A percentile compares a stretch with the other conserved stretches of the same genome.
Evolutionary conservation across 2,329 filamentous ascomycete species (phyloP).

Genomic region (Proliferodiscus dingleyae): DNA sequence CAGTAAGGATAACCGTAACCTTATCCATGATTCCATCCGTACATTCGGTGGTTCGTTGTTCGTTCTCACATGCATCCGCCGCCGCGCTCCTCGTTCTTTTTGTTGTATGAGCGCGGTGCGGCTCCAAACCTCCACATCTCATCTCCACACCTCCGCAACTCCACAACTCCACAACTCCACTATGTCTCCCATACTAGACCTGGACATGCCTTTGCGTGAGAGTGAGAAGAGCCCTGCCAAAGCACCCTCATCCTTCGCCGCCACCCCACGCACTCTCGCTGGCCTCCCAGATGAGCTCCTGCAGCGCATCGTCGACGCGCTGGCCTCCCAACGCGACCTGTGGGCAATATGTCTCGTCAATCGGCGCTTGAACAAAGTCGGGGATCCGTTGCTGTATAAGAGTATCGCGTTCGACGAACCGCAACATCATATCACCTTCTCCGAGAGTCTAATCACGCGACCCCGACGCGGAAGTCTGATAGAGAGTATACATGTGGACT

Average conservation of each 20-base stretch:
- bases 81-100: no score
- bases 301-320: slow-evolving; percentile 36
- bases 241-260: not conserved
- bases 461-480: slow-evolving; percentile 45
- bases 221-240: no score
- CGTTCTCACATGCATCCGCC: no score
- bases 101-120: not conserved
- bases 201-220: not conserved
- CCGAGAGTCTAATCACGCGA: slow-evolving; percentile 42
- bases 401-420: slow-evolving; percentile 43
- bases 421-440: slow-evolving; percentile 44
- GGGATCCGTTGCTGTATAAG: slow-evolving; percentile 44
- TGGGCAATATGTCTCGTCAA: slow-evolving; percentile 42
- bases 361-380: slow-evolving; percentile 39
- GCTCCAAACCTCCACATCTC: not conserved
- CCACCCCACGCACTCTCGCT: slow-evolving; percentile 2
- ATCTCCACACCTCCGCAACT: not conserved
- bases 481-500: slow-evolving; percentile 41
- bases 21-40: no score
- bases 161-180: not conserved
- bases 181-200: not conserved
- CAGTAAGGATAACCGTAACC: no score
- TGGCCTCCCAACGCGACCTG: slow-evolving; percentile 38
- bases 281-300: slow-evolving; percentile 38
- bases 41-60: no score